Base-by-base conservation (phyloP, 345 rosid species). In the Dimocarpus longan region DNA sequence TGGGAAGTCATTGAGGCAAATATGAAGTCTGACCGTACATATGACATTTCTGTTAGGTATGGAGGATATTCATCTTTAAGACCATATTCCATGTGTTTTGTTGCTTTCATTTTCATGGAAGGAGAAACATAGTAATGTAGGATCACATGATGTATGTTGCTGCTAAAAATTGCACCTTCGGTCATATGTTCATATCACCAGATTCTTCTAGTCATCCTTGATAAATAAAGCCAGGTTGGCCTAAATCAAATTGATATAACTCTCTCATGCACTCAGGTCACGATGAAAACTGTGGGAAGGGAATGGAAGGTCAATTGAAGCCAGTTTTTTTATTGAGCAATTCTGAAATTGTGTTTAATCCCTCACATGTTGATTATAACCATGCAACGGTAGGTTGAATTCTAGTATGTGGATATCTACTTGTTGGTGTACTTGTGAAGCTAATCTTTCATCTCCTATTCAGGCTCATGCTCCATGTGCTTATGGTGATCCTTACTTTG, bases 201-300 rank as follows among this genome's bases (percentile, higher is more conserved):
- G 18, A 10, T 72, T 28, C 43, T 71, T 28, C 16, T 52, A 32
- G 37, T 32, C 37, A 32, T 32, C 37, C 1, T 32, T 66, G 5
- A 50, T 12, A 26, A 13, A 22, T 26, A 28, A 67, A 56, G 60
- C 44, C 54, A n/a, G 62, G 43, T 73, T n/a, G 18, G 9, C 21
- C 8, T 77, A 54, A 56, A n/a, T 10, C 21, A 28, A 39, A 57
- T 65, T 67, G 19, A 18, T n/a, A n/a, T 19, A 52, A 68, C 5
- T 21, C 44, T 22, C 40, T 63, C 26, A 10, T 74, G 57, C 44
- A 21, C 76, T 60, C 76, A 85, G 87, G 85, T 81, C 80, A 79
- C 65, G 86, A 82, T 86, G 89, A 78, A 78, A 73, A 76, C 76
- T 75, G 79, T 13, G 76, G 82, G 68, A 81, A 77, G 79, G 81